Percentiles rank a stretch among this genome's conserved stretches.
These are phyloP conservation scores for Mycena epipterygia DNA, from an alignment of 768 basidiomycete genomes.

Conservation along the genomic window DNA sequence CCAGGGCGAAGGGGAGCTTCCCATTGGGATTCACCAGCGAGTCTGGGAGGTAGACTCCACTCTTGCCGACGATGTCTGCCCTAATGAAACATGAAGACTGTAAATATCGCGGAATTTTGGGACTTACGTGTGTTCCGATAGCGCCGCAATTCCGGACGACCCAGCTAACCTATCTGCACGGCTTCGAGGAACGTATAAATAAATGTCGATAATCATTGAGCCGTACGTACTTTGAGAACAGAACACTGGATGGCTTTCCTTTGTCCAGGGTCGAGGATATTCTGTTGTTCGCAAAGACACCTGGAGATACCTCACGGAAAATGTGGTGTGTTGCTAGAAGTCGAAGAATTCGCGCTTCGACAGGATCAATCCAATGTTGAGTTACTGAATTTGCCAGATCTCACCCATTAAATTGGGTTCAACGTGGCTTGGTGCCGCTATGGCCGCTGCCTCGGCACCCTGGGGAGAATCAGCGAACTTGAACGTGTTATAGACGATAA, in stretches of 20 bases:
- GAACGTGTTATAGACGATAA: neutral
- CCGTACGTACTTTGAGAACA: conserved; percentile 34
- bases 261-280: conserved; percentile 46
- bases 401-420: conserved; percentile 45
- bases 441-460: conserved; percentile 47
- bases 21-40: neutral
- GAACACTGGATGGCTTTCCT: conserved; percentile 35
- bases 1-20: neutral
- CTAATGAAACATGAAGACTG: neutral
- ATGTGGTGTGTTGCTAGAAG: conserved; percentile 50
- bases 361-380: neutral
- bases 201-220: neutral
- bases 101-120: too few relatives aligned
- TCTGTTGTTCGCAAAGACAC: conserved; percentile 49
- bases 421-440: conserved; percentile 39
- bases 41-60: conserved; percentile 1
- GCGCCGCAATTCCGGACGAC: conserved; percentile 30
- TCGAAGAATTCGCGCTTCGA: conserved; percentile 45
- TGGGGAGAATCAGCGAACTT: neutral
- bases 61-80: conserved; percentile 35
- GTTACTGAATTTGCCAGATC: too few relatives aligned
- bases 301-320: conserved; percentile 47
- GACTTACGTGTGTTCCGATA: conserved; percentile 35
- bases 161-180: conserved; percentile 23
- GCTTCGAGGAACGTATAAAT: neutral